phyloP scores from a whole-genome alignment of 371 early-diverging fungal genomes.

The Zopfochytrium polystomum region DNA sequence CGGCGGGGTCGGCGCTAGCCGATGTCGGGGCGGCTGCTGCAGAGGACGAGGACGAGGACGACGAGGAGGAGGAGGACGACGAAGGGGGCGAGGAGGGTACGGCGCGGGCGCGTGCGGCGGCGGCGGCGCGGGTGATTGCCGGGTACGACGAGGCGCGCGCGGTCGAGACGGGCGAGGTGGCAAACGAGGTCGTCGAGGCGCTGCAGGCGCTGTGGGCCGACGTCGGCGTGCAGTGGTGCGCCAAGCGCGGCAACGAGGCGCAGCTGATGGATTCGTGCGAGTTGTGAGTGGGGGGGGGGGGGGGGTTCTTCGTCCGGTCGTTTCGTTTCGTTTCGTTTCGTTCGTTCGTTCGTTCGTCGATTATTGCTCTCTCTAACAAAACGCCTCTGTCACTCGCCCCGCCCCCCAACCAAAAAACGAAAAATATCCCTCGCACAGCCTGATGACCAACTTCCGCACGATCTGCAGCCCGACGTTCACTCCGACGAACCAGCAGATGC shows the following conservation, averaged over 20 bases:
- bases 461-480: slow-evolving; percentile 16
- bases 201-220: slow-evolving; percentile 65
- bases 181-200: slow-evolving; percentile 59
- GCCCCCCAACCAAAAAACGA: too few relatives aligned
- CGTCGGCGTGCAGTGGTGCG: slow-evolving; percentile 49
- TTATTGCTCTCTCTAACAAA: too few relatives aligned
- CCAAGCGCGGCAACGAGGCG: slow-evolving; percentile 64
- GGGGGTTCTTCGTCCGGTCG: background rate
- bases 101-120: too few relatives aligned
- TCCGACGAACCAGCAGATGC: slow-evolving; percentile 68
- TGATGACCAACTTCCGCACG: slow-evolving; percentile 9
- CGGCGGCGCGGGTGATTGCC: too few relatives aligned
- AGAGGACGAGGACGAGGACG: too few relatives aligned
- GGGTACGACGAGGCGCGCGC: too few relatives aligned
- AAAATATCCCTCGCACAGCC: slow-evolving; percentile 8
- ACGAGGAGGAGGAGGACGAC: too few relatives aligned
- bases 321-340: background rate
- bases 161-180: slow-evolving; percentile 40
- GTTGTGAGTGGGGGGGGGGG: too few relatives aligned
- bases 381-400: too few relatives aligned
- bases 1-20: too few relatives aligned
- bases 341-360: background rate
- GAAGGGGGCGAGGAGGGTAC: too few relatives aligned
- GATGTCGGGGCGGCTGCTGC: too few relatives aligned
- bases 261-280: slow-evolving; percentile 77